Evolutionary conservation across 805 yeast genomes (phyloP), one percentile per base, ranked within the genome.

Genomic region (Jamesozyma jinghongensis): DNA sequence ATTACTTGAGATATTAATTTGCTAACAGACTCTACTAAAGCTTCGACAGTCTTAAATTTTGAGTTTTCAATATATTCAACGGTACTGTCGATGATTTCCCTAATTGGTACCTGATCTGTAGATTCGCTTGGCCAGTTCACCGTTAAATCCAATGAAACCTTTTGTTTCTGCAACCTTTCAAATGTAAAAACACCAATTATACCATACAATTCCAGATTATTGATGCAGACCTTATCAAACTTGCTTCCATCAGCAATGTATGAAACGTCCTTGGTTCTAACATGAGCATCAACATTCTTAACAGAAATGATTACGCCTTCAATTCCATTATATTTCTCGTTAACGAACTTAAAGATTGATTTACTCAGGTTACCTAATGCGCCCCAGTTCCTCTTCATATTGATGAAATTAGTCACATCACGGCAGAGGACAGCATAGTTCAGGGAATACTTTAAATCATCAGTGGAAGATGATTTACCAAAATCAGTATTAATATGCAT

Each of bases 151-250:
- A 83, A 47, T 2, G 69, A 62, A 6, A 92, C 85, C 35, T 78
- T 78, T 63, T 92, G 99, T 50, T 74, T 78, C 53, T 81, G 80
- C 18, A 80, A 61, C 43, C 98, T 69, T 59, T 92, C 99, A 63
- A 87, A 85, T 1, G 87, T 81, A 65, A 87, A 90, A 6, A 92
- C 92, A 4, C 98, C 99, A 49, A 92, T 83, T n/a, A 88, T 68
- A 0, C 95, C 81, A 37, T 80, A 68, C 14, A 85, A 61, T 37
- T 70, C 68, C 29, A 88, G 60, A 4, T 73, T 71, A 4, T 68
- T 64, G 31, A 85, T 74, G 8, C 51, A 40, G 2, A 73, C 53
- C 2, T 31, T 19, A 32, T 62, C 63, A 27, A 19, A 18, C 3
- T 16, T 12, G 10, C 31, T 30, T 10, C 37, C 27, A 35, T 43